These are phyloP conservation scores for Trypanosoma scelopori DNA, from an alignment of 208 protist genomes.

Conservation along the genomic window DNA sequence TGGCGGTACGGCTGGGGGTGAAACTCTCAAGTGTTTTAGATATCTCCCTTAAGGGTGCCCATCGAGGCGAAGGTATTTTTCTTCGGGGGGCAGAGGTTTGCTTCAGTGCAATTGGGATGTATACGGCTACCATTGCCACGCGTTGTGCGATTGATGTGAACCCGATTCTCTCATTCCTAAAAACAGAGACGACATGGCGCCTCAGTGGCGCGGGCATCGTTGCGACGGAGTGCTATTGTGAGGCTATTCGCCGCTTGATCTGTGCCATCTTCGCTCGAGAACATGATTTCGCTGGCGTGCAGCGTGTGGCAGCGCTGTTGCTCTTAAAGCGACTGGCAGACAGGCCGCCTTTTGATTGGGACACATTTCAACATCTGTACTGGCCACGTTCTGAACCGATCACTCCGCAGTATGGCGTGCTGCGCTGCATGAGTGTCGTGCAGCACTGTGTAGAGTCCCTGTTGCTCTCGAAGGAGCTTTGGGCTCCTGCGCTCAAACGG, in stretches of 20 bases:
- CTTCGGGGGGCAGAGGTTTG: conserved; percentile 35
- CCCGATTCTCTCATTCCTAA: conserved; percentile 49
- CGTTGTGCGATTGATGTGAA: conserved; percentile 40
- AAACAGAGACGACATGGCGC: conserved; percentile 40
- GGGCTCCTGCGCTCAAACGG: neutral
- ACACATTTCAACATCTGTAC: conserved; percentile 40
- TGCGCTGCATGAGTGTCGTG: conserved; percentile 43
- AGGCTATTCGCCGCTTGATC: conserved; percentile 35
- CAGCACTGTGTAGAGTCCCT: conserved; percentile 38
- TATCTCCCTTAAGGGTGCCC: neutral
- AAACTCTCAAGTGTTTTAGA: conserved; percentile 32
- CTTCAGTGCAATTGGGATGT: conserved; percentile 32
- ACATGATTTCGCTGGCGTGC: conserved; percentile 45
- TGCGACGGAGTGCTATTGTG: conserved; percentile 52
- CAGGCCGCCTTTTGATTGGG: conserved; percentile 52
- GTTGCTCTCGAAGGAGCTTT: conserved; percentile 23
- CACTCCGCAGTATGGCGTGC: conserved; percentile 36
- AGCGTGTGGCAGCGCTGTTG: conserved; percentile 39
- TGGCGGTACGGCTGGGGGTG: conserved; percentile 34
- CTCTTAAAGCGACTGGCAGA: conserved; percentile 43
- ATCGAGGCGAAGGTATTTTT: conserved; percentile 4
- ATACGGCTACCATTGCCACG: conserved; percentile 32
- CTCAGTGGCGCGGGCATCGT: conserved; percentile 49
- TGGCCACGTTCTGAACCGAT: conserved; percentile 3
- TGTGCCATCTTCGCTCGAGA: conserved; percentile 38